Base-by-base conservation (phyloP, 106 monocot genomes). In the Posidonia australis region DNA sequence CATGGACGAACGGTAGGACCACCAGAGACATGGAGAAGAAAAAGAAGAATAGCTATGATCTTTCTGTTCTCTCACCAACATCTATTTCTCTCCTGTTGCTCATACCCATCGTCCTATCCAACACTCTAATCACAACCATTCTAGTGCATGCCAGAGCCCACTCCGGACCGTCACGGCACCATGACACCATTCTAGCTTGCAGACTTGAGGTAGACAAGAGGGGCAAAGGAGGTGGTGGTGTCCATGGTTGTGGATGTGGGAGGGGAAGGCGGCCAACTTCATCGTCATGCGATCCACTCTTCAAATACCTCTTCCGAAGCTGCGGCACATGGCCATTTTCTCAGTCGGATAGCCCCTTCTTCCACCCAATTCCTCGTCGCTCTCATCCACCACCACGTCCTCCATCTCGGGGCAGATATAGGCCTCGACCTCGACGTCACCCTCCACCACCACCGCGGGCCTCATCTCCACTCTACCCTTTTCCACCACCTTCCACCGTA, bases 261-360 rank as follows among this genome's bases (percentile, higher is more conserved):
- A 13, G 52, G 5, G 19, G 18, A 20, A 14, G 19, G 17, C 52
- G 18, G 5, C 18, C 13, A 16, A 5, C 5, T 5, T 16, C 52
- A 18, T 52, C 52, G 9, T 52, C 52, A 5, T 52, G 52, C 52
- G 52, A 52, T 20, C 52, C 18, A 13, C 52, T 52, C 52, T 52
- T 52, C 52, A 52, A 20, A 52, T 52, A 52, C 52, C 52, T 52
- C 13, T 52, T 52, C 17, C 13, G 52, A 5, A 52, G 19, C 13
- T 52, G 52, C 19, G 52, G 52, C 52, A 18, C 52, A 20, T 52
- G 52, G 52, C 52, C 52, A 20, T 52, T 52, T 52, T 20, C 52
- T 18, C 13, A 7, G 9, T 20, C 52, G 19, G 19, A 14, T 20
- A 52, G 19, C 52, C 52, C 52, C 13, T 52, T 52, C 52, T 18